Conservation (phyloP, 768 basidiomycete genomes). For the Boletus rufocinnamomeus region DNA sequence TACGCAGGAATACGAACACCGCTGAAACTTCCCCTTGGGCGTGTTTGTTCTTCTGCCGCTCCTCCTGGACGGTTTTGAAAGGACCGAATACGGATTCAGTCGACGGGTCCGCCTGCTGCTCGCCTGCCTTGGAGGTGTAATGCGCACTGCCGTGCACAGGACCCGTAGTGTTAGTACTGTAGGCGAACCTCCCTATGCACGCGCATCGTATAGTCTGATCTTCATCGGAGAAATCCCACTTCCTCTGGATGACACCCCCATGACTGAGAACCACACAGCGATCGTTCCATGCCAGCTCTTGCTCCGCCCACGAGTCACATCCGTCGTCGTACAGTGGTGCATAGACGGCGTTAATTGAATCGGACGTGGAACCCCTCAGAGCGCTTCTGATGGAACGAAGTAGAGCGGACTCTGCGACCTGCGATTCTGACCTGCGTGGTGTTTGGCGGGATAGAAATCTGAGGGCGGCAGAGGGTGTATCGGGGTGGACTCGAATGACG, state of each 20-base stretch:
- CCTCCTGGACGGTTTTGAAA: slow-evolving; percentile 42
- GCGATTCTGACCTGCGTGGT: slow-evolving; percentile 12
- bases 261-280: slow-evolving; percentile 61
- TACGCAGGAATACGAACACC: slow-evolving; percentile 77
- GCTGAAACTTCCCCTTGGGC: slow-evolving; percentile 48
- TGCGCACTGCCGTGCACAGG: slow-evolving; percentile 31
- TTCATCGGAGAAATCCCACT: slow-evolving; percentile 76
- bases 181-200: slow-evolving; percentile 73
- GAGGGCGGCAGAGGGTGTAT: slow-evolving; percentile 45
- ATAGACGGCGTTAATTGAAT: slow-evolving; percentile 43
- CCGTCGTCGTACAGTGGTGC: slow-evolving; percentile 42
- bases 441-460: slow-evolving; percentile 41
- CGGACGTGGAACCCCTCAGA: slow-evolving; percentile 55
- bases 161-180: slow-evolving; percentile 37
- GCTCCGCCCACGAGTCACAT: slow-evolving; percentile 48
- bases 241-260: slow-evolving; percentile 68
- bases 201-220: slow-evolving; percentile 76
- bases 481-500: slow-evolving; percentile 44
- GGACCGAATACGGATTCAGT: slow-evolving; percentile 42
- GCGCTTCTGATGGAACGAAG: slow-evolving; percentile 61
- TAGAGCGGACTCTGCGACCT: slow-evolving; percentile 39
- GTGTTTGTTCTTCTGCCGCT: slow-evolving; percentile 42
- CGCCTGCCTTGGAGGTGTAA: slow-evolving; percentile 28
- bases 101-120: slow-evolving; percentile 19
- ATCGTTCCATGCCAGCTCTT: slow-evolving; percentile 72